phyloP scores from a whole-genome alignment of 768 basidiomycete species.

The Suillus tomentosus region DNA sequence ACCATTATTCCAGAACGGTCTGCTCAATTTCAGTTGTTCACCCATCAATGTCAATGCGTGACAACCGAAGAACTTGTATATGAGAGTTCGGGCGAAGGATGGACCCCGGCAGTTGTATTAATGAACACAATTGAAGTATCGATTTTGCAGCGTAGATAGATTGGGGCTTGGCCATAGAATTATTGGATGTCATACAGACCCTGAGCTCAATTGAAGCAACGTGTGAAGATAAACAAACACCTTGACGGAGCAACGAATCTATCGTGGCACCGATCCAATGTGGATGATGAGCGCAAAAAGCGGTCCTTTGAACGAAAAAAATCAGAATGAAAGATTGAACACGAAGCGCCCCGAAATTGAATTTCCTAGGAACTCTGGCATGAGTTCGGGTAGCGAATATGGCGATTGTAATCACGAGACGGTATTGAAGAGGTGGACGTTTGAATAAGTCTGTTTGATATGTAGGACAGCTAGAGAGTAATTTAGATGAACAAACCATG shows the following conservation, averaged over 20 bases:
- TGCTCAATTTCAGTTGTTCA: slow-evolving; percentile 22
- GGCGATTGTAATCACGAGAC: not conserved
- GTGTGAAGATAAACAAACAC: not conserved
- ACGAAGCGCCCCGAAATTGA: not conserved
- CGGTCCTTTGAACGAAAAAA: not conserved
- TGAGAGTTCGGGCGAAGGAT: not conserved
- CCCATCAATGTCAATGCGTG: slow-evolving; percentile 22
- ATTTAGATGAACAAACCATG: too few species aligned
- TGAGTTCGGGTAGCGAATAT: not conserved
- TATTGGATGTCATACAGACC: not conserved
- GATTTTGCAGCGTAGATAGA: not conserved
- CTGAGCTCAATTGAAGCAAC: not conserved
- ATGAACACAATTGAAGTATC: not conserved
- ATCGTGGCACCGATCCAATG: not conserved
- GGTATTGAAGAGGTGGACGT: not conserved
- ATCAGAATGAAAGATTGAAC: not conserved
- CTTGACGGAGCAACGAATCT: not conserved
- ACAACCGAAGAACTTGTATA: not conserved
- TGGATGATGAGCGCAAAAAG: not conserved
- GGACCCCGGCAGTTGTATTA: not conserved
- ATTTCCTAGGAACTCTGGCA: not conserved
- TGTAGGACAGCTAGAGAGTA: too few species aligned
- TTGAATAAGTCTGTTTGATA: too few species aligned
- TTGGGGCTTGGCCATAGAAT: not conserved
- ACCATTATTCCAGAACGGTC: slow-evolving; percentile 16